Evolutionary conservation across 306 rosid genomes (phyloP), one percentile per base, ranked within the genome.

Genomic region (Sindora glabra): DNA sequence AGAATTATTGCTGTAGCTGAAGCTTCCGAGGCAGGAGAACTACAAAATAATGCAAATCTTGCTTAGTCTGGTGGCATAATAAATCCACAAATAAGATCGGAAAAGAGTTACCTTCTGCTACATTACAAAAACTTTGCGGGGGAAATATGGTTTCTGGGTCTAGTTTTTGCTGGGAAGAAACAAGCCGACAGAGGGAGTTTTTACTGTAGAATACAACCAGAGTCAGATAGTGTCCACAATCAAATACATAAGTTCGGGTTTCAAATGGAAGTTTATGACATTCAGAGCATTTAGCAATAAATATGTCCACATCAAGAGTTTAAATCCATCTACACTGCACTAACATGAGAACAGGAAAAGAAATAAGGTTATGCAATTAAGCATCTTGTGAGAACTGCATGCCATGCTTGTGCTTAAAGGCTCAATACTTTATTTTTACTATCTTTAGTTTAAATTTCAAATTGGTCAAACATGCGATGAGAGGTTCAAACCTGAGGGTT

Each of bases 21-120:
- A 38, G 63, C 56, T 58, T 82, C 51, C 82, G 79, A 39, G 74
- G 85, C 74, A 77, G 65, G 32, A 85, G 84, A 68, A 81, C 98
- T 88, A 55, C 74, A 78, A 47, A 68, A 60, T 61, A 36, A 70
- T 5, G 53, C 21, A 62, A 32, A 22, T 21, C 32, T 32, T 38
- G 52, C 46, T 77, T 48, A 47, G 71, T 48, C 62, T 34, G 14
- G 57, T 24, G 48, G 47, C 65, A 69, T 37, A 29, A 30, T 7
- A 23, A 41, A 54, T 58, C 15, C 41, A 48, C 44, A 42, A 58
- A 33, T 48, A 22, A 44, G 30, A 37, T 38, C 11, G 11, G 27
- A 34, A 10, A 40, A 45, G 6, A 56, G 55, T 56, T 83, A 94
- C 99, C 99, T 84, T 94, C 85, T 10, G 59, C 66, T 61, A 89